phyloP scores from a whole-genome alignment of 192 early-diverging fungal species.

The Backusella liffmaniae region DNA sequence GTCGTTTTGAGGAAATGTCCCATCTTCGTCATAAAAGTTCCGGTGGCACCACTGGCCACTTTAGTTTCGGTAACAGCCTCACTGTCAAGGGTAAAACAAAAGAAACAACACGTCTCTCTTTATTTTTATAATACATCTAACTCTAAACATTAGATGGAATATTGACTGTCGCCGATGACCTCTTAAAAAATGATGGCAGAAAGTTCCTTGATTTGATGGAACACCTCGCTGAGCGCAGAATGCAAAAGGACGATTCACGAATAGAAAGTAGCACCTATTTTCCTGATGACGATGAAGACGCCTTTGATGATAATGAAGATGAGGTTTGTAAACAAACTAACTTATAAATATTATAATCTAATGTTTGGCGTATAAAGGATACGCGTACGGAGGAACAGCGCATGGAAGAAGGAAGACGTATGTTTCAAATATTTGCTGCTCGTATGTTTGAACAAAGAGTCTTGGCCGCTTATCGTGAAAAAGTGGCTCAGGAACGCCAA shows the following conservation, averaged over 20 bases:
- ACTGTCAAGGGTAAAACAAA: conserved; percentile 69
- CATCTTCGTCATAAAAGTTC: neutral
- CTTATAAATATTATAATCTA: neutral
- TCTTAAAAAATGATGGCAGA: conserved; percentile 88
- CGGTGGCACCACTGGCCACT: conserved; percentile 24
- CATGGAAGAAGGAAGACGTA: conserved; percentile 88
- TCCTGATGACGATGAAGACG: conserved; percentile 57
- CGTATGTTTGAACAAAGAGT: conserved; percentile 98
- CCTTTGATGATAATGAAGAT: conserved; percentile 55
- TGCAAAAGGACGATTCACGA: conserved; percentile 71
- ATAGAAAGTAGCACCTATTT: conserved; percentile 48
- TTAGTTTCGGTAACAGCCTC: conserved; percentile 74
- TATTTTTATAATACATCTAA: neutral
- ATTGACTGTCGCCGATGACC: conserved; percentile 80
- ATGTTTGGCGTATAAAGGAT: conserved; percentile 48
- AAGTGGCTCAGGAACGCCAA: conserved; percentile 88
- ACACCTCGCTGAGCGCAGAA: conserved; percentile 84
- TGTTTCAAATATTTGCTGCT: conserved; percentile 96
- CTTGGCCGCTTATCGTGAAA: conserved; percentile 89
- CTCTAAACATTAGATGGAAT: conserved; percentile 47
- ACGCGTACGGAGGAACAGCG: conserved; percentile 79
- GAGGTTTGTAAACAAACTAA: conserved; percentile 32
- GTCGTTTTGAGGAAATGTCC: conserved; percentile 5
- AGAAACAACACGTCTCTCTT: neutral
- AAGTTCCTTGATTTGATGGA: conserved; percentile 99